A percentile compares a stretch with the other conserved stretches of the same genome.
These are phyloP conservation scores for Clonostachys solani DNA, from an alignment of 2,329 filamentous ascomycete genomes.

Conservation along the genomic window DNA sequence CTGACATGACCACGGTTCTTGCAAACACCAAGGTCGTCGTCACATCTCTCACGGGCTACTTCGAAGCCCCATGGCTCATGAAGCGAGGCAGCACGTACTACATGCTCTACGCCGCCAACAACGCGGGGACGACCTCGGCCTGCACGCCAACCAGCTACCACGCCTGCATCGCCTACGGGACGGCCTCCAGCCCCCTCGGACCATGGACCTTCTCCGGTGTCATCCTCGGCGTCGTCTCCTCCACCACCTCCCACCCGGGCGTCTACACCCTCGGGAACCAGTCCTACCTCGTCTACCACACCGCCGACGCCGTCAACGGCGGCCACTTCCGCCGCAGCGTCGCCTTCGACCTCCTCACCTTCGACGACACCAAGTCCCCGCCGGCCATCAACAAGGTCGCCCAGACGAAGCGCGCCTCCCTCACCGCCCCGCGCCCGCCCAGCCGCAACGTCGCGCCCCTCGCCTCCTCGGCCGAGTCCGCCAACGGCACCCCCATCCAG, in stretches of 20 bases:
- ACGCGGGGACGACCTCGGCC: slow-evolving; percentile 24
- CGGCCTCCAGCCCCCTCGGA: slow-evolving; percentile 21
- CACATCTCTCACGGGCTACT: slow-evolving; percentile 21
- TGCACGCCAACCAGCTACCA: slow-evolving; percentile 31
- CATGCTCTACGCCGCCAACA: slow-evolving; percentile 31
- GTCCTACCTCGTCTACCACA: slow-evolving; percentile 27
- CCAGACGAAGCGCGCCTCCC: slow-evolving; percentile 17
- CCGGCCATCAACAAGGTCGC: slow-evolving; percentile 18
- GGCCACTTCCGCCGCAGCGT: slow-evolving; percentile 27
- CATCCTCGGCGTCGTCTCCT: slow-evolving; percentile 26
- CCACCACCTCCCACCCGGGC: slow-evolving; percentile 29
- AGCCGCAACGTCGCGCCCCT: slow-evolving; percentile 24
- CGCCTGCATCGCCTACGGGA: slow-evolving; percentile 30
- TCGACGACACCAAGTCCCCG: slow-evolving; percentile 18
- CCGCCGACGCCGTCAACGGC: slow-evolving; percentile 23
- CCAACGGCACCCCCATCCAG: slow-evolving; percentile 23
- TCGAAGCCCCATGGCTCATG: slow-evolving; percentile 32
- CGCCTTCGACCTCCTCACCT: slow-evolving; percentile 24
- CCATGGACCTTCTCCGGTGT: slow-evolving; percentile 27
- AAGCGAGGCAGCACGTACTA: slow-evolving; percentile 28
- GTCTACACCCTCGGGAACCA: slow-evolving; percentile 18
- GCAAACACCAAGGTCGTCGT: slow-evolving; percentile 11
- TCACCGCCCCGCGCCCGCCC: slow-evolving; percentile 10
- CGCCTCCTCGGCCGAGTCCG: slow-evolving; percentile 13
- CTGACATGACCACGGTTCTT: slow-evolving; percentile 28